These are phyloP conservation scores for Nidula microcarpa DNA, from an alignment of 768 basidiomycete genomes.

Conservation along the genomic window DNA sequence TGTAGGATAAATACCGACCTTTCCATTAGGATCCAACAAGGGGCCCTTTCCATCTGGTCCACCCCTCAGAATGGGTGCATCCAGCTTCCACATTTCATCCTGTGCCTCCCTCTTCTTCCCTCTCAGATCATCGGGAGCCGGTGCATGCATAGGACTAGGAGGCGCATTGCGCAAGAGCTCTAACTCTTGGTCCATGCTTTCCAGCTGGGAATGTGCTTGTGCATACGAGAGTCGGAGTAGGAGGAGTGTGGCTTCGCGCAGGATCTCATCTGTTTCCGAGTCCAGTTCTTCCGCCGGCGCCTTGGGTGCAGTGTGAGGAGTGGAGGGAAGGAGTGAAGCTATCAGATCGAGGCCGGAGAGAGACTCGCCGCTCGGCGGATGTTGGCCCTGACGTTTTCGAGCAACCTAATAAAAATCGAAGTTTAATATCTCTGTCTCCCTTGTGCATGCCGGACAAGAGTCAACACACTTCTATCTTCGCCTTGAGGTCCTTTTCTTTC, in stretches of 20 bases:
- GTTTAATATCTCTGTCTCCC: neutral
- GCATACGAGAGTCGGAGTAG: conserved; percentile 71
- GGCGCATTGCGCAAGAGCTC: conserved; percentile 62
- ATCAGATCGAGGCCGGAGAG: conserved; percentile 62
- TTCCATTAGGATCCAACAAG: conserved; percentile 72
- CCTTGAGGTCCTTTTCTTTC: conserved; percentile 77
- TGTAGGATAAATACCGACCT: conserved; percentile 38
- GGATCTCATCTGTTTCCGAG: conserved; percentile 57
- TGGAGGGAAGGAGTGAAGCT: conserved; percentile 51
- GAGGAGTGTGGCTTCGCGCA: conserved; percentile 67
- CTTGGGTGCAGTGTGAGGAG: conserved; percentile 3
- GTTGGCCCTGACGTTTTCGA: conserved; percentile 49
- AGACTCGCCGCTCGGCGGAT: conserved; percentile 20
- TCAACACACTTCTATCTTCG: conserved; percentile 59
- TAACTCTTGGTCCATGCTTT: conserved; percentile 68
- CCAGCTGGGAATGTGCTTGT: conserved; percentile 63
- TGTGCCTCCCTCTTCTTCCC: conserved; percentile 36
- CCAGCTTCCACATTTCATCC: conserved; percentile 71
- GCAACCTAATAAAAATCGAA: conserved; percentile 15
- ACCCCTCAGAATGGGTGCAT: conserved; percentile 41
- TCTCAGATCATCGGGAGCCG: conserved; percentile 29
- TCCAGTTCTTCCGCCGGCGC: conserved; percentile 47
- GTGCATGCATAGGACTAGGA: conserved; percentile 26
- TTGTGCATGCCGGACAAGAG: neutral
- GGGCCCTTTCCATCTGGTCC: conserved; percentile 53